Percentiles rank a stretch among this genome's conserved stretches.
phyloP scores from a whole-genome alignment of 345 rosid genomes.

The Xanthoceras sorbifolium region DNA sequence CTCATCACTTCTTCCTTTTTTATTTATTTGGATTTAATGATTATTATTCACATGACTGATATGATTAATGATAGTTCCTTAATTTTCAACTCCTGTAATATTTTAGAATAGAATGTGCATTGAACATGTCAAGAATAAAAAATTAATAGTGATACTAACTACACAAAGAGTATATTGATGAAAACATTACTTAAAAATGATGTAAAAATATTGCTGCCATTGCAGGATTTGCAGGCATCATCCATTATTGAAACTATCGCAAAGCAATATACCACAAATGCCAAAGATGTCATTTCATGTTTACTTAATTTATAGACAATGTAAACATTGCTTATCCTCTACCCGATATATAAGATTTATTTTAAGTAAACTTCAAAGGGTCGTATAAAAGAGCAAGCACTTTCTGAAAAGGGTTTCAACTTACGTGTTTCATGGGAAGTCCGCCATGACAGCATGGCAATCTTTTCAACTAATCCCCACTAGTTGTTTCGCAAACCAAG shows the following conservation, averaged over 20 bases:
- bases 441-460: background rate
- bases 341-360: background rate
- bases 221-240: background rate
- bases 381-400: background rate
- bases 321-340: background rate
- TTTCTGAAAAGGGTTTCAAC: background rate
- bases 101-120: background rate
- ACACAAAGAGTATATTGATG: background rate
- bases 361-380: slow-evolving; percentile 7
- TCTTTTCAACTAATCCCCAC: background rate
- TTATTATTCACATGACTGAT: background rate
- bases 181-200: background rate
- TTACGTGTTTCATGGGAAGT: background rate
- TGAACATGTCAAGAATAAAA: background rate
- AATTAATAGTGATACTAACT: background rate
- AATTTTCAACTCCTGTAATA: background rate
- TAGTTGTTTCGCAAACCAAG: background rate
- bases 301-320: background rate
- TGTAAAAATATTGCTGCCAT: background rate
- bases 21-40: no score
- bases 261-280: background rate
- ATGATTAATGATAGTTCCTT: background rate
- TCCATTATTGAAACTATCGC: background rate
- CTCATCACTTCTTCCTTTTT: no score
- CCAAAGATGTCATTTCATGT: background rate